These are phyloP conservation scores for Atkinsonella texensis DNA, from an alignment of 2,329 filamentous ascomycete species.

Conservation along the genomic window DNA sequence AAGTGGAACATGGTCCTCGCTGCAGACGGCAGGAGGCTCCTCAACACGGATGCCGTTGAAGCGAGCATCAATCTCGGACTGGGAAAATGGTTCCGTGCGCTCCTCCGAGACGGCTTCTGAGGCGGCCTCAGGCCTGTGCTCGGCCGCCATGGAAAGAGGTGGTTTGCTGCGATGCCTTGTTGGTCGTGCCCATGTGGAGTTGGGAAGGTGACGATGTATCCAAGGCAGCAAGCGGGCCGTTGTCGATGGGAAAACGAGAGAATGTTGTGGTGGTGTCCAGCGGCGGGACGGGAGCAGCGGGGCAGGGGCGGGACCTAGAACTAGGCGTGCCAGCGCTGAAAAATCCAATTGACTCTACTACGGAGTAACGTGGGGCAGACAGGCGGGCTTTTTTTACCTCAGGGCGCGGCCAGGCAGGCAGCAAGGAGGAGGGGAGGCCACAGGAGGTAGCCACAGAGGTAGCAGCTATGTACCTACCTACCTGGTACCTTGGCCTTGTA, in stretches of 20 bases:
- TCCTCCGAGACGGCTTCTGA: constrained; percentile 32
- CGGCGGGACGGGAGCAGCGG: constrained; percentile 1
- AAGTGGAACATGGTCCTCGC: constrained; percentile 36
- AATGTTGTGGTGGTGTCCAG: background rate
- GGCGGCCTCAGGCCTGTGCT: constrained; percentile 26
- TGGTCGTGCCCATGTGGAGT: constrained; percentile 2
- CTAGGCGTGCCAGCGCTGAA: background rate
- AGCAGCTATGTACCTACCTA: too few species aligned
- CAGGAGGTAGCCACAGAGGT: too few species aligned
- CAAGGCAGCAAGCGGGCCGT: constrained; percentile 3
- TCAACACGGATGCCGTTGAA: constrained; percentile 34
- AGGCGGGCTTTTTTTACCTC: constrained; percentile 1
- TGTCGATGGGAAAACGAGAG: background rate
- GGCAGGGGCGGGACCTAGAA: constrained; percentile 1
- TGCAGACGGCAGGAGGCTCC: constrained; percentile 24
- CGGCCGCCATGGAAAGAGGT: constrained; percentile 27
- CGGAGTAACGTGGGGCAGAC: background rate
- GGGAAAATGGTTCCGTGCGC: constrained; percentile 46
- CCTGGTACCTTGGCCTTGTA: too few species aligned
- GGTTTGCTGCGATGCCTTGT: constrained; percentile 4
- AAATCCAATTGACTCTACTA: background rate
- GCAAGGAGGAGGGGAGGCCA: background rate
- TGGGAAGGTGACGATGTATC: constrained; percentile 2
- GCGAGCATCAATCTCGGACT: constrained; percentile 41
- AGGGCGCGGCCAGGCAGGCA: constrained; percentile 8